Conservation (phyloP, 306 rosid genomes). For the Herpetospermum pedunculosum region DNA sequence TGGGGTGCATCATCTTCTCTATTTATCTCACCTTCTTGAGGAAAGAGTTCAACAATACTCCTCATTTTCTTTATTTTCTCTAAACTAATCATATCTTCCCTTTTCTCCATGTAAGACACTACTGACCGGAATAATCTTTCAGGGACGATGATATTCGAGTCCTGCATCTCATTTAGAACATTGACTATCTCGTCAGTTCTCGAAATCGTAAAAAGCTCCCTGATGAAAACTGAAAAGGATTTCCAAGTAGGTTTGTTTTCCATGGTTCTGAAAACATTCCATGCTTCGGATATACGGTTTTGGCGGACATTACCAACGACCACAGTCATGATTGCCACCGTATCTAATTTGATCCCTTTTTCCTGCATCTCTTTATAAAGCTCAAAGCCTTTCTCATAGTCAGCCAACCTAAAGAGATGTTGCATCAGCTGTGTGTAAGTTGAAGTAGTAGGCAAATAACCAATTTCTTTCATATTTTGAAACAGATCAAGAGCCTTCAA, state of each 20-base stretch:
- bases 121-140: constrained; percentile 41
- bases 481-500: constrained; percentile 49
- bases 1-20: constrained; percentile 12
- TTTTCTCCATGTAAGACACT: constrained; percentile 41
- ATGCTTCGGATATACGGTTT: constrained; percentile 47
- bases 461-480: constrained; percentile 48
- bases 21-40: constrained; percentile 20
- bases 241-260: constrained; percentile 46
- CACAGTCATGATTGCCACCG: constrained; percentile 63
- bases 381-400: constrained; percentile 47
- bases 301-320: constrained; percentile 67
- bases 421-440: constrained; percentile 76
- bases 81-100: constrained; percentile 29
- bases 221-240: constrained; percentile 49
- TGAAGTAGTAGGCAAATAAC: constrained; percentile 36
- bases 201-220: constrained; percentile 74
- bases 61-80: constrained; percentile 53
- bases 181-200: constrained; percentile 53
- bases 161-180: constrained; percentile 53
- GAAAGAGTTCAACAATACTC: constrained; percentile 24
- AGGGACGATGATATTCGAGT: constrained; percentile 30
- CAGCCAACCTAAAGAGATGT: constrained; percentile 42
- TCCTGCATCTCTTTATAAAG: constrained; percentile 67
- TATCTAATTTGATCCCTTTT: constrained; percentile 46
- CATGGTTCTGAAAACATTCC: constrained; percentile 53